A percentile compares a stretch with the other conserved stretches of the same genome.
Evolutionary conservation across 352 stramenopile species (phyloP).

Genomic region (Globisporangium cystogenes): DNA sequence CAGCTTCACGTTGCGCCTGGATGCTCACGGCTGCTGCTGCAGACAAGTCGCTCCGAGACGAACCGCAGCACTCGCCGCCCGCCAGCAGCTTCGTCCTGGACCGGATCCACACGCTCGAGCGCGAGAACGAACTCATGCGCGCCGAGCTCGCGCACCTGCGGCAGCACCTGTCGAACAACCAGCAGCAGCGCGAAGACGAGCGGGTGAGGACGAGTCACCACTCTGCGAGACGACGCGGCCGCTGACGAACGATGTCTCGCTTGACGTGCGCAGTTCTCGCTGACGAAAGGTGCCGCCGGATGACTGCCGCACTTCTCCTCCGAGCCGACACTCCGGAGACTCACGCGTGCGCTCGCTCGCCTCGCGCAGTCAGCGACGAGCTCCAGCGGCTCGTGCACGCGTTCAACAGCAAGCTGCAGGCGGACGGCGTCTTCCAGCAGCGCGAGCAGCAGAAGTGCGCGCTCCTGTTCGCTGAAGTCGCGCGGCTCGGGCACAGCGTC

Average conservation of each 20-base stretch:
- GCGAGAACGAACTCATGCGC: slow-evolving; percentile 52
- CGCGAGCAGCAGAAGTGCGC: slow-evolving; percentile 65
- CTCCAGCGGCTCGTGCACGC: slow-evolving; percentile 40
- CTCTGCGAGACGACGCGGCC: too few relatives aligned
- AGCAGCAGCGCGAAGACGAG: slow-evolving; percentile 50
- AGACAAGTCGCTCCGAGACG: slow-evolving; percentile 9
- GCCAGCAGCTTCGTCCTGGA: slow-evolving; percentile 18
- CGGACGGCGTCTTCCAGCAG: slow-evolving; percentile 42
- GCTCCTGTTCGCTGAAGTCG: slow-evolving; percentile 62
- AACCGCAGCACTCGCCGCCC: slow-evolving; percentile 2
- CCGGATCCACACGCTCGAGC: slow-evolving; percentile 43
- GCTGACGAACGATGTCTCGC: background rate
- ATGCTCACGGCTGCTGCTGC: too few relatives aligned
- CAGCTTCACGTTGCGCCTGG: background rate
- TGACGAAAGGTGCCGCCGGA: slow-evolving; percentile 16
- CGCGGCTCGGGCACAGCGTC: slow-evolving; percentile 40
- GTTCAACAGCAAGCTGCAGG: slow-evolving; percentile 56
- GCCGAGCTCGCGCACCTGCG: slow-evolving; percentile 50
- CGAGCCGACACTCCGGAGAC: too few relatives aligned
- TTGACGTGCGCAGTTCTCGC: slow-evolving; percentile 9
- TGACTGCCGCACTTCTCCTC: too few relatives aligned
- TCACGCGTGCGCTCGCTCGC: too few relatives aligned
- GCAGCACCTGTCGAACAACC: slow-evolving; percentile 47
- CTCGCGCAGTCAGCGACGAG: slow-evolving; percentile 33
- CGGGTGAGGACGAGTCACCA: slow-evolving; percentile 19